Evolutionary conservation across 129 eudicot genomes (phyloP).

Genomic region (Arctium lappa): DNA sequence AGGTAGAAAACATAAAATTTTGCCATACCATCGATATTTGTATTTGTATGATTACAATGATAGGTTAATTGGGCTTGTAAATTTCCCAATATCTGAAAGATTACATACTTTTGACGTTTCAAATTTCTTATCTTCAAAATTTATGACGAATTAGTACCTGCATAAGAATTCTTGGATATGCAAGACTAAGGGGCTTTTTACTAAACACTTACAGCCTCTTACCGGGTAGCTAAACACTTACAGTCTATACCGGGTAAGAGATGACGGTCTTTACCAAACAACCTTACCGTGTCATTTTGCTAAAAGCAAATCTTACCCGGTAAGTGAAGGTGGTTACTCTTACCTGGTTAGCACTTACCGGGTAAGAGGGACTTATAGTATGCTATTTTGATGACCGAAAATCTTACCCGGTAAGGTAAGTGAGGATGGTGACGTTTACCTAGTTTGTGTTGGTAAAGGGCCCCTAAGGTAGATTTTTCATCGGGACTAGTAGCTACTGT

Average conservation of each 20-base stretch:
- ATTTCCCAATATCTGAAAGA: too few species aligned
- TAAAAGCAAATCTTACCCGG: background rate
- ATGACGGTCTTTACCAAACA: background rate
- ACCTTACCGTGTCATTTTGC: background rate
- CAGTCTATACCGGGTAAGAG: too few species aligned
- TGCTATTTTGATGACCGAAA: background rate
- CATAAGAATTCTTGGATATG: background rate
- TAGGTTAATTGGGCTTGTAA: too few species aligned
- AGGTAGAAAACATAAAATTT: too few species aligned
- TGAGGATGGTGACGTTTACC: background rate
- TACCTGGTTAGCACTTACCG: background rate
- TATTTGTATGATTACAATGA: too few species aligned
- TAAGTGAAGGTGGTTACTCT: background rate
- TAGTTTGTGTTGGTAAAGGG: too few species aligned
- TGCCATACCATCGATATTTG: too few species aligned
- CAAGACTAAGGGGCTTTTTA: background rate
- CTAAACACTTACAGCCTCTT: background rate
- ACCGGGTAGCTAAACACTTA: background rate
- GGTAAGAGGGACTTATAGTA: background rate
- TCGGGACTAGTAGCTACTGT: too few species aligned
- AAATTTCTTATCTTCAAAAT: background rate
- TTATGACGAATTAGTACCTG: background rate
- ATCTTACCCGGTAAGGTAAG: background rate
- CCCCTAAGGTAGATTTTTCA: too few species aligned
- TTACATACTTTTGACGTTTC: background rate